These are phyloP conservation scores for Aspergillus fijiensis DNA, from an alignment of 2,329 filamentous ascomycete species.

Conservation along the genomic window DNA sequence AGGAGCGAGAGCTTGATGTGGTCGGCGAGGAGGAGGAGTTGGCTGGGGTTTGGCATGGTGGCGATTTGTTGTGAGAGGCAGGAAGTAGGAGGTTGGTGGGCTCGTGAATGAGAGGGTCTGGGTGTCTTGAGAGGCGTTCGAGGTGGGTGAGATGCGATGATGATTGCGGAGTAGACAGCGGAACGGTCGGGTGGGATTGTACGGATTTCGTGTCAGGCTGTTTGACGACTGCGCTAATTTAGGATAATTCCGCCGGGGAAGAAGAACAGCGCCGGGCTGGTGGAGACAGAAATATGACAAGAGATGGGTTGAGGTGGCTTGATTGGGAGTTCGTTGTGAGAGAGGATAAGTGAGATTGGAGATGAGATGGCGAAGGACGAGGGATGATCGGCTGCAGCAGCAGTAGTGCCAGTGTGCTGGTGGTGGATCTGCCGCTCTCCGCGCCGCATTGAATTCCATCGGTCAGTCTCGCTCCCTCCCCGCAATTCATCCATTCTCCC, in stretches of 20 bases:
- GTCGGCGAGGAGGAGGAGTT: conserved; percentile 90
- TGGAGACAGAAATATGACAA: neutral
- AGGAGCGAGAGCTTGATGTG: conserved; percentile 95
- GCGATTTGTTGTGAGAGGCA: neutral
- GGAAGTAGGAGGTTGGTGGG: neutral
- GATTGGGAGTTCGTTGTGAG: neutral
- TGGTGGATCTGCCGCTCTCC: conserved; percentile 18
- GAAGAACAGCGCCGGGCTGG: neutral
- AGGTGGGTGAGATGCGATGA: conserved; percentile 1
- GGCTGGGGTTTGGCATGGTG: conserved; percentile 58
- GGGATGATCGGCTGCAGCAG: neutral
- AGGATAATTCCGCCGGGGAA: neutral
- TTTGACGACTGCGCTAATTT: neutral
- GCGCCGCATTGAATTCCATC: neutral
- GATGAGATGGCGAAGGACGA: conserved; percentile 1
- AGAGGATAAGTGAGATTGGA: conserved; percentile 4
- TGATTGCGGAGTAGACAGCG: neutral
- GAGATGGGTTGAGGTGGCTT: neutral
- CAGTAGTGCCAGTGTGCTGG: neutral
- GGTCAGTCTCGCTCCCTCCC: neutral
- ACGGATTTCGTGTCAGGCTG: neutral
- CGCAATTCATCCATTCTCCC: conserved; percentile 8
- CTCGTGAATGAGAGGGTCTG: neutral
- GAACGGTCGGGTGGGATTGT: neutral
- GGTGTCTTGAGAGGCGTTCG: neutral